Evolutionary conservation across 2,329 filamentous ascomycete species (phyloP), one percentile per base, ranked within the genome.

Genomic region (Colletotrichum caudatum): DNA sequence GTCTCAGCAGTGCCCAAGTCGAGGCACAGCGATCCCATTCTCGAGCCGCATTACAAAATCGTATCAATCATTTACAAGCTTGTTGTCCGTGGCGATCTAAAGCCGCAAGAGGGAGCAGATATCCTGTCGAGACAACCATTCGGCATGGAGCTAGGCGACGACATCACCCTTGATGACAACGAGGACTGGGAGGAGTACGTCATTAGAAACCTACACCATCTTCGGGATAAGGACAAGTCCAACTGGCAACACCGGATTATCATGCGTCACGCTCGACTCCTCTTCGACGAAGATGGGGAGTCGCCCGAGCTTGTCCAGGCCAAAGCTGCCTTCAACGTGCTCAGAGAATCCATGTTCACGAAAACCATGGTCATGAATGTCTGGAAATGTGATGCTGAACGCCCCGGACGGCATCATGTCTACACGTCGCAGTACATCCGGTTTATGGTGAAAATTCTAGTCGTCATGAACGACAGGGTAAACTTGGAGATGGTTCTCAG

Each of bases 211-310:
- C 77, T 90, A 51, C 81, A 81, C 9, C 84, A 84, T 64, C 78
- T 90, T 12, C 85, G 86, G 16, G 88, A 90, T 60, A 94, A 94
- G 72, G 95, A 98, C 81, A 97, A 97, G 83, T 93, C 93, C 0
- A 95, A 96, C 76, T 98, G 95, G 95, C 95, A 98, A 78, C 95
- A 98, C 79, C 92, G 95, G 26, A 94, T 98, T 82, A 93, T 94
- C 64, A 91, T 92, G 77, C 90, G 94, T 33, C 91, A 93, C 76
- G 86, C 89, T 1, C 83, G 82, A 44, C 87, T 91, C 26, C 76
- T 90, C 9, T 89, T 88, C 64, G 83, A 85, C 63, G 83, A 86
- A 39, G 79, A 81, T 48, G 78, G 80, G 54, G 73, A 67, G 2
- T 73, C 75, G 80, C 88, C 73, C 59, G 84, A 85, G 63, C 80